These are phyloP conservation scores for Coccomyxa subellipsoidea DNA, from an alignment of 163 green algal species.

Conservation along the genomic window DNA sequence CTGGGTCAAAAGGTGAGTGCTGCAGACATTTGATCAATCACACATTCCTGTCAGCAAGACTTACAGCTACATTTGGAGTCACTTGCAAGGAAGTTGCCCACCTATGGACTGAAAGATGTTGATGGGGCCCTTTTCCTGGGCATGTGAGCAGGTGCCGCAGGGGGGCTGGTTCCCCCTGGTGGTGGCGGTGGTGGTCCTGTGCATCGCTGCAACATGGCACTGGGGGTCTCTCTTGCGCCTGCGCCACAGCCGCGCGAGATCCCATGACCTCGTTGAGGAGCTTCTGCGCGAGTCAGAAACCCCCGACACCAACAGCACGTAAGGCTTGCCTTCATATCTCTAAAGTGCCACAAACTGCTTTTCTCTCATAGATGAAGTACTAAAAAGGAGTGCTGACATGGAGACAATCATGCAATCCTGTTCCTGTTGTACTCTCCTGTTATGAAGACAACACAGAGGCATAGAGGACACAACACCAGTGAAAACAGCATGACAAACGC, in stretches of 20 bases:
- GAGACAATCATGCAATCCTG: no score
- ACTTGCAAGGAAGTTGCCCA: neutral
- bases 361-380: no score
- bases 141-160: conserved; percentile 3
- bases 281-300: neutral
- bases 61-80: neutral
- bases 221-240: neutral
- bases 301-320: neutral
- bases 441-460: no score
- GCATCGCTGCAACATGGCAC: neutral
- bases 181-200: conserved; percentile 5
- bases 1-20: no score
- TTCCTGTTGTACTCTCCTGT: no score
- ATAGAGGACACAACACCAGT: no score
- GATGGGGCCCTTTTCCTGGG: neutral
- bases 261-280: neutral
- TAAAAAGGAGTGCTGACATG: no score
- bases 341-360: no score
- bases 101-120: neutral
- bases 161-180: conserved; percentile 20
- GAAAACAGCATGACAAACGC: no score
- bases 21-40: no score
- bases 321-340: neutral
- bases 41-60: no score
- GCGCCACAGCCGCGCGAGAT: neutral